Evolutionary conservation across 2,329 filamentous ascomycete genomes (phyloP), one percentile per base, ranked within the genome.

Genomic region (Botrytis galanthina): DNA sequence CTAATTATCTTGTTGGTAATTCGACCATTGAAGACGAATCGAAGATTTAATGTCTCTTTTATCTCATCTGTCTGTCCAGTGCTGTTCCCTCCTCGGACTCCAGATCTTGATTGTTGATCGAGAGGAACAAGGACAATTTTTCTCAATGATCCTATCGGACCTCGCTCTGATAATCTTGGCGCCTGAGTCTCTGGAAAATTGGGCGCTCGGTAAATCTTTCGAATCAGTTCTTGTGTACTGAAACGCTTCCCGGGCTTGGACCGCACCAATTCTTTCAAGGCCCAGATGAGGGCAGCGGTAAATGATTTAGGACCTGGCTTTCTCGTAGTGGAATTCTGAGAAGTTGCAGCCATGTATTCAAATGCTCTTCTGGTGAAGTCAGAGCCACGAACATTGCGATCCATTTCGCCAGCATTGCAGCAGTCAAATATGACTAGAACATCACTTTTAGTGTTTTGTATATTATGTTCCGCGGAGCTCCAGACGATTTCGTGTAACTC

Each of bases 361-460:
- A 75, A 78, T 29, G 73, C 69, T 61, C 75, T 74, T 35, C 18
- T 39, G 18, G n/a, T 42, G 20, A 66, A 57, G n/a, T n/a, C 63
- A 29, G 39, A 29, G 8, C 60, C 71, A 29, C 71, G 46, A 51
- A 62, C 63, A 35, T 32, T 32, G 6, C 35, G 70, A 26, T 64
- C 46, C 35, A 78, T 67, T 29, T 74, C 69, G 12, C 69, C 71
- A 2, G 76, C 75, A 64, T 76, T 64, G n/a, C 76, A 78, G 66
- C 76, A 78, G 48, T 78, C 76, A 63, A 78, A 77, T 7, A 77
- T 76, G 0, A 75, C 69, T 2, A 78, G 57, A 1, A 77, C 72
- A 51, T 78, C 75, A 14, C 70, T 69, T 22, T 29, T 7, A 12
- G 75, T 75, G 5, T n/a, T 18, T 29, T 70, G 42, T 18, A 71